Percentiles rank a stretch among this genome's conserved stretches.
phyloP scores from a whole-genome alignment of 2,329 filamentous ascomycete genomes.

The Achaetomium macrosporum region DNA sequence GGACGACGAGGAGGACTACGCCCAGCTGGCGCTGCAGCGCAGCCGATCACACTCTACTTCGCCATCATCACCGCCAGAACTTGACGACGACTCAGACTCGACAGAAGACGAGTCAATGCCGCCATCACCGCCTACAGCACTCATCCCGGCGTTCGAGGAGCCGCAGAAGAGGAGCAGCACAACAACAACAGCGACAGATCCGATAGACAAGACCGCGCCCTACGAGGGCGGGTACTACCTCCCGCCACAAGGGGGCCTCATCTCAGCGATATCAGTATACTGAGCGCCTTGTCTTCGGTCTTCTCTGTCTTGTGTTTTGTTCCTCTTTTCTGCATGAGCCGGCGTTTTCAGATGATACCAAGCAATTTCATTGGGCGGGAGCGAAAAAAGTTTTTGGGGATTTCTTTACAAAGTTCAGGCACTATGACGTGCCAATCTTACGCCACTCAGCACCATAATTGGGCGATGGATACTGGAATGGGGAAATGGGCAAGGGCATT shows the following conservation, averaged over 20 bases:
- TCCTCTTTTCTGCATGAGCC: conserved; percentile 24
- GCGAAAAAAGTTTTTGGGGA: conserved; percentile 3
- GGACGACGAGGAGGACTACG: conserved; percentile 60
- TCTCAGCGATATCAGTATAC: conserved; percentile 53
- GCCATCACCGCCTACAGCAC: conserved; percentile 56
- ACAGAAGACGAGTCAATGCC: conserved; percentile 71
- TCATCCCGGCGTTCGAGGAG: conserved; percentile 55
- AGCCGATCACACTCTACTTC: conserved; percentile 60
- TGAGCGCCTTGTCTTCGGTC: conserved; percentile 28
- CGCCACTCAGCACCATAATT: conserved; percentile 18
- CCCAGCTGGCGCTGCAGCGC: conserved; percentile 60
- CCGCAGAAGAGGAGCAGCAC: conserved; percentile 44
- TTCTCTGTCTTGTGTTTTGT: conserved; percentile 7
- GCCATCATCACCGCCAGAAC: conserved; percentile 64
- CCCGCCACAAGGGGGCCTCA: conserved; percentile 44
- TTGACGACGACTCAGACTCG: conserved; percentile 62
- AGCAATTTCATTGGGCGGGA: too few species aligned
- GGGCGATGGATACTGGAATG: background rate
- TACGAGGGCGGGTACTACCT: conserved; percentile 51
- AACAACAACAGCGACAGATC: conserved; percentile 32
- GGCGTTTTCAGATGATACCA: conserved; percentile 29
- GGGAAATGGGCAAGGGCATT: background rate
- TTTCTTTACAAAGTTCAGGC: background rate
- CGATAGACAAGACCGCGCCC: conserved; percentile 37
- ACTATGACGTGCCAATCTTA: conserved; percentile 11